Evolutionary conservation across 148 eudicot genomes (phyloP).

Genomic region (Vaccinium darrowii): DNA sequence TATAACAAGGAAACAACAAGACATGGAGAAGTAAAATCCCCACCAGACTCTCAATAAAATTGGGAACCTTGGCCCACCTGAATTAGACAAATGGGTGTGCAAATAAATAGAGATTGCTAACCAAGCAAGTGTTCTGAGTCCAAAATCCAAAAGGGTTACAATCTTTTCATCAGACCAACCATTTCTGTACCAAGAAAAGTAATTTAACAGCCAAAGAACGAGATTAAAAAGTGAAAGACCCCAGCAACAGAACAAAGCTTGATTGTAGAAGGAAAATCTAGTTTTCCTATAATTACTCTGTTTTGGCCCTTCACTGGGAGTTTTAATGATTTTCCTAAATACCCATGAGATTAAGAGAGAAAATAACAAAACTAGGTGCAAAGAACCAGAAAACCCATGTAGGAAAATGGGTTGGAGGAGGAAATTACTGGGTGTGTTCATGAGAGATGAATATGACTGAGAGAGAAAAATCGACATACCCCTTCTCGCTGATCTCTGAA

Average conservation of each 20-base stretch:
- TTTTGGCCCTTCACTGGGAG: constrained; percentile 25
- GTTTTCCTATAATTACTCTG: background rate
- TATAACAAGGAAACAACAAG: constrained; percentile 53
- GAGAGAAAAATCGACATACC: constrained; percentile 8
- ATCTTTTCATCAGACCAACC: constrained; percentile 54
- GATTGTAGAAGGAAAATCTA: constrained; percentile 30
- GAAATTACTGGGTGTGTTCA: background rate
- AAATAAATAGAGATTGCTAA: constrained; percentile 42
- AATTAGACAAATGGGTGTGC: constrained; percentile 26
- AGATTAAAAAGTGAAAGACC: constrained; percentile 41
- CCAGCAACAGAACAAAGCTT: constrained; percentile 35
- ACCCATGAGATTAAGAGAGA: constrained; percentile 2
- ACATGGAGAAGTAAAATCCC: constrained; percentile 48
- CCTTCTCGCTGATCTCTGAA: background rate
- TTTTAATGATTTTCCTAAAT: constrained; percentile 2
- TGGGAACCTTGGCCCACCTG: constrained; percentile 42
- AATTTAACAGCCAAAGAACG: constrained; percentile 35
- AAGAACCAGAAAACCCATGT: constrained; percentile 12
- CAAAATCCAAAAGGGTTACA: constrained; percentile 43
- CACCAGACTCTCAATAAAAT: constrained; percentile 66
- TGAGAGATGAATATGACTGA: background rate
- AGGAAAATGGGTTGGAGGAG: constrained; percentile 14
- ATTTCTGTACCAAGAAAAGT: constrained; percentile 53
- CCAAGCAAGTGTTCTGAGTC: constrained; percentile 39
- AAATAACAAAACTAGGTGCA: background rate